These are phyloP conservation scores for Yarrowia sp. DNA, from an alignment of 805 yeast species.

Conservation along the genomic window DNA sequence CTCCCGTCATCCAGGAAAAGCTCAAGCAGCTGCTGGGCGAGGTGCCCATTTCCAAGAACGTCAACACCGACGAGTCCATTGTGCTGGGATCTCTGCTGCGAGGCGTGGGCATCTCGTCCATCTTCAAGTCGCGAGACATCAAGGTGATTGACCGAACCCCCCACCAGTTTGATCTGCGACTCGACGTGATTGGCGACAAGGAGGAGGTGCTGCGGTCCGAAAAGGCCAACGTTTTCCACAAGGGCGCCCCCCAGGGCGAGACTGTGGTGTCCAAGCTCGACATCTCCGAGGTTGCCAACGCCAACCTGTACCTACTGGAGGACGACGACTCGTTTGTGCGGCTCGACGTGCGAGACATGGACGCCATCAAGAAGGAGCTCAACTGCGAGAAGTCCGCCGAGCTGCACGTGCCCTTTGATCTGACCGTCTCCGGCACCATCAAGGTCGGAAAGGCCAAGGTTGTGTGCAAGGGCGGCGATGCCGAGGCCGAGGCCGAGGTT, in stretches of 20 bases:
- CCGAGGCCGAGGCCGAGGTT: slow-evolving; percentile 40
- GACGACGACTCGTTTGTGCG: slow-evolving; percentile 50
- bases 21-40: slow-evolving; percentile 59
- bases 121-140: slow-evolving; percentile 69
- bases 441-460: slow-evolving; percentile 35
- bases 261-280: slow-evolving; percentile 42
- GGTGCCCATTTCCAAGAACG: slow-evolving; percentile 73
- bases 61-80: slow-evolving; percentile 95
- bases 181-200: slow-evolving; percentile 44
- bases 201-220: slow-evolving; percentile 47
- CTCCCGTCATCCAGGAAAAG: slow-evolving; percentile 78
- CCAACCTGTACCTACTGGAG: slow-evolving; percentile 52
- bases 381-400: slow-evolving; percentile 42
- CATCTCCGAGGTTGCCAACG: slow-evolving; percentile 47
- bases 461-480: slow-evolving; percentile 30
- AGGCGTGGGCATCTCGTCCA: slow-evolving; percentile 75
- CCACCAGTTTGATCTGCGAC: slow-evolving; percentile 55
- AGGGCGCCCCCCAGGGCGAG: slow-evolving; percentile 54
- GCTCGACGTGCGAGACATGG: slow-evolving; percentile 45
- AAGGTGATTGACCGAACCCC: slow-evolving; percentile 63
- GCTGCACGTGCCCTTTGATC: slow-evolving; percentile 37
- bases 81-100: slow-evolving; percentile 88
- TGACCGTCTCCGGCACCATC: slow-evolving; percentile 41
- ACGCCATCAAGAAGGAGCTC: slow-evolving; percentile 44
- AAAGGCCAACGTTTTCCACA: slow-evolving; percentile 54